Percentiles rank a stretch among this genome's conserved stretches.
These are phyloP conservation scores for Penicillium simplicissimum DNA, from an alignment of 495 filamentous ascomycete species.

Conservation along the genomic window DNA sequence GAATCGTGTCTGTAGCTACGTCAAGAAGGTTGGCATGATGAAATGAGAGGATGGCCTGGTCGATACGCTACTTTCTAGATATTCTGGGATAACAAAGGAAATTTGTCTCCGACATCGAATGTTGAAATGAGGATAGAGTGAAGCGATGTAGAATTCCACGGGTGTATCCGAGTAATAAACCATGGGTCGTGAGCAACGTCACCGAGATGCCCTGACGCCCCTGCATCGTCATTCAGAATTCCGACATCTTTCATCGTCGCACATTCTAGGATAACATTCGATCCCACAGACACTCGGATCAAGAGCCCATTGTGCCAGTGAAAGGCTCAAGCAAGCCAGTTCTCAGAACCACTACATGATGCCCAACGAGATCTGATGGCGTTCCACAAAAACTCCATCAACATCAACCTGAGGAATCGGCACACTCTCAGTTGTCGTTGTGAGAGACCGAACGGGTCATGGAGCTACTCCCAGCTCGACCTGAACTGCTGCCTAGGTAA, in stretches of 20 bases:
- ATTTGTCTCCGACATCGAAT: too few relatives aligned
- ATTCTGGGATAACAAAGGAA: background rate
- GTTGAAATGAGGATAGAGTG: background rate
- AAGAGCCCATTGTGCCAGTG: too few relatives aligned
- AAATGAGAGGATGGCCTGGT: constrained; percentile 1
- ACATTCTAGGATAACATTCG: background rate
- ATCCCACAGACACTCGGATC: background rate
- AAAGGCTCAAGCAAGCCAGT: background rate
- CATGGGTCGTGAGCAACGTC: background rate
- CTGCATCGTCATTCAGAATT: constrained; percentile 1
- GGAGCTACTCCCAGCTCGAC: constrained; percentile 10
- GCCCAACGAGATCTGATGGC: background rate
- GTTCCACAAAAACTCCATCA: constrained; percentile 12
- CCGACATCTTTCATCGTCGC: background rate
- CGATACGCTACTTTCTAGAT: background rate
- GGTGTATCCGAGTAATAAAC: background rate
- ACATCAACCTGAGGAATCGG: constrained; percentile 12
- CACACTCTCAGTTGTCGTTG: constrained; percentile 15
- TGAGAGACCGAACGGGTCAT: constrained; percentile 9
- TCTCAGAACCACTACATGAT: background rate
- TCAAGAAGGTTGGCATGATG: constrained; percentile 6
- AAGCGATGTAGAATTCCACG: background rate
- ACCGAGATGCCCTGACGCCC: background rate
- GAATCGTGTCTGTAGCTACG: constrained; percentile 5
- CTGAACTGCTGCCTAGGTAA: constrained; percentile 17